Conservation (phyloP, 2,329 filamentous ascomycete species). For the Arthrobotrys iridis region DNA sequence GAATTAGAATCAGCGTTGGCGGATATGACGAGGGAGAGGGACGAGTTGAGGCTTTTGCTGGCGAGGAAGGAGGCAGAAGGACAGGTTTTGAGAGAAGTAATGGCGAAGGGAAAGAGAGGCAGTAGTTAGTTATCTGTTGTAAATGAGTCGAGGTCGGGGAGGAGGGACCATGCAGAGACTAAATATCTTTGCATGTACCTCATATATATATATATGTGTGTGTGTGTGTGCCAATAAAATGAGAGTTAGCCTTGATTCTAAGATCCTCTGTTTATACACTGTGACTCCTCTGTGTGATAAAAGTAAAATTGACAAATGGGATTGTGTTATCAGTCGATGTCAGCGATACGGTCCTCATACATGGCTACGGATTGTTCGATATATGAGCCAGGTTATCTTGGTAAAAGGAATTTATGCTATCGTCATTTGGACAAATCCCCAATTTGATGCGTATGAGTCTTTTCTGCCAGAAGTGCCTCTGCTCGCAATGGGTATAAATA, state of each 20-base stretch:
- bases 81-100: conserved; percentile 49
- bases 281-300: not conserved
- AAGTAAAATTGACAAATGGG: not conserved
- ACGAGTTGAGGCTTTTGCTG: conserved; percentile 34
- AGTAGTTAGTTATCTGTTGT: conserved; percentile 6
- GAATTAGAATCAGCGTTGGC: conserved; percentile 40
- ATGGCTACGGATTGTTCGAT: conserved; percentile 47
- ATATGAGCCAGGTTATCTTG: conserved; percentile 31
- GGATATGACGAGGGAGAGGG: conserved; percentile 41
- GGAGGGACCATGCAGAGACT: not conserved
- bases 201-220: conserved; percentile 3
- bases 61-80: conserved; percentile 49
- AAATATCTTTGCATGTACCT: not conserved
- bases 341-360: conserved; percentile 45
- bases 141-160: not conserved
- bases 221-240: conserved; percentile 8
- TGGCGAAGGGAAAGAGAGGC: conserved; percentile 23
- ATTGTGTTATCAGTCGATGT: conserved; percentile 51
- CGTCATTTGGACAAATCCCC: conserved; percentile 31
- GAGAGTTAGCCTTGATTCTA: conserved; percentile 16
- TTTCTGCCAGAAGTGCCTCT: not conserved
- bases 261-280: not conserved
- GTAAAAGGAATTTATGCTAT: conserved; percentile 9
- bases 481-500: not conserved
- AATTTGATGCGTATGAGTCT: conserved; percentile 6